Conservation (phyloP, 345 rosid genomes). For the Arabidopsis arenosa region DNA sequence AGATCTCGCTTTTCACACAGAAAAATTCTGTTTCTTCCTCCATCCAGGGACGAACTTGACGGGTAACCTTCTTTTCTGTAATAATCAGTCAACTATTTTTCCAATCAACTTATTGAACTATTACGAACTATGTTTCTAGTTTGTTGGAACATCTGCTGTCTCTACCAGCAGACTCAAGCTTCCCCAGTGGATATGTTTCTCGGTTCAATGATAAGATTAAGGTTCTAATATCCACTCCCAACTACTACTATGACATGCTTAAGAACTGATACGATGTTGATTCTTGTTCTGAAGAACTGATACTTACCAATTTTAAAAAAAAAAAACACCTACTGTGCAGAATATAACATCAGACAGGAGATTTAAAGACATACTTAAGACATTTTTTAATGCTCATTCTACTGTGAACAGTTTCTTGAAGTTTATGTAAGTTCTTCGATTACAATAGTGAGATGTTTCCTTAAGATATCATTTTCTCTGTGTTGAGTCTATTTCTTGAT, state of each 20-base stretch:
- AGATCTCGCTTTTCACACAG: constrained; percentile 95
- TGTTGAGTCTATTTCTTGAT: constrained; percentile 38
- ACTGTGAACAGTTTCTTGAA: constrained; percentile 65
- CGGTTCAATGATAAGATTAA: constrained; percentile 77
- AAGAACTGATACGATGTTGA: constrained; percentile 10
- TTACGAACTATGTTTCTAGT: constrained; percentile 51
- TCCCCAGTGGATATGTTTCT: constrained; percentile 63
- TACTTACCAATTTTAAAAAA: not conserved
- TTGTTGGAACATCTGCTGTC: constrained; percentile 73
- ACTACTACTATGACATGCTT: constrained; percentile 10
- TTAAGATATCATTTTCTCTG: constrained; percentile 25
- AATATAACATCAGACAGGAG: constrained; percentile 63
- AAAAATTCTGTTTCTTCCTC: constrained; percentile 81
- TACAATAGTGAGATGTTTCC: constrained; percentile 30
- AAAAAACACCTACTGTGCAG: constrained; percentile 44
- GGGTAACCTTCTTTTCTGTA: constrained; percentile 53
- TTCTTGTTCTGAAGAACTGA: constrained; percentile 27
- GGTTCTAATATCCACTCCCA: constrained; percentile 56
- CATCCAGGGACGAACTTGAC: constrained; percentile 67
- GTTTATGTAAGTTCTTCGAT: constrained; percentile 67
- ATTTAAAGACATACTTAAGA: constrained; percentile 65
- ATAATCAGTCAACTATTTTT: not conserved
- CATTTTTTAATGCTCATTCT: constrained; percentile 55
- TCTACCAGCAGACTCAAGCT: constrained; percentile 71
- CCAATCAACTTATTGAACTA: constrained; percentile 17